A percentile compares a stretch with the other conserved stretches of the same genome.
phyloP scores from a whole-genome alignment of 306 rosid genomes.

The Hippophae gyantsensis region DNA sequence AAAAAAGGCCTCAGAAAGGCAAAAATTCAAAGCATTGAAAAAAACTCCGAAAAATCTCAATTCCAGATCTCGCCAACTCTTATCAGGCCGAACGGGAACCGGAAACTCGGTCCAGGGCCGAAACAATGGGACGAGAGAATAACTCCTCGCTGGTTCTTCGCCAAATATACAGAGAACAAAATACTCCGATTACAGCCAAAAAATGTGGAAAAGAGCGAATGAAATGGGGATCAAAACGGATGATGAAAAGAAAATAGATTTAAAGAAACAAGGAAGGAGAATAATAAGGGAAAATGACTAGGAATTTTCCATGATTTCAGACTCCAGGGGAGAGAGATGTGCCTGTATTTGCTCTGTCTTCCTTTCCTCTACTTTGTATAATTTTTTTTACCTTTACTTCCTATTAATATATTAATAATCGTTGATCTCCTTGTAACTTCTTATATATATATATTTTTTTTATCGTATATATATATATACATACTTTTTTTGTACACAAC shows the following conservation, averaged over 20 bases:
- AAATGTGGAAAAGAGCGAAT: neutral
- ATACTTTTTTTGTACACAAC: no score
- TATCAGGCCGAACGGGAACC: neutral
- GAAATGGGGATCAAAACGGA: neutral
- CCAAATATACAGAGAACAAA: constrained; percentile 4
- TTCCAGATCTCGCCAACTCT: neutral
- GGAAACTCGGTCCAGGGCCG: neutral
- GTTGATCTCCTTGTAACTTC: no score
- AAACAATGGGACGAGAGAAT: no score
- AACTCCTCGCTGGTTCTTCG: constrained; percentile 6
- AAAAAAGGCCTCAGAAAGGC: neutral
- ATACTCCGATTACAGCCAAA: constrained; percentile 10
- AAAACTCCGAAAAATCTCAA: neutral
- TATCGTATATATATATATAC: no score
- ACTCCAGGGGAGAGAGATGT: constrained; percentile 6
- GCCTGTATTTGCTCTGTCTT: neutral
- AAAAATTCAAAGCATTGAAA: constrained; percentile 1
- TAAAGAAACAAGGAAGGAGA: constrained; percentile 21
- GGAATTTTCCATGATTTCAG: constrained; percentile 52
- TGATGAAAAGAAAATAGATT: neutral
- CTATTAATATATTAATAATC: no score
- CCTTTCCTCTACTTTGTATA: neutral
- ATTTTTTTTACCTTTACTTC: no score
- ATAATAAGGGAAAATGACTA: constrained; percentile 22
- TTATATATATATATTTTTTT: no score